These are phyloP conservation scores for Tricholoma terreum DNA, from an alignment of 768 basidiomycete genomes.

Conservation along the genomic window DNA sequence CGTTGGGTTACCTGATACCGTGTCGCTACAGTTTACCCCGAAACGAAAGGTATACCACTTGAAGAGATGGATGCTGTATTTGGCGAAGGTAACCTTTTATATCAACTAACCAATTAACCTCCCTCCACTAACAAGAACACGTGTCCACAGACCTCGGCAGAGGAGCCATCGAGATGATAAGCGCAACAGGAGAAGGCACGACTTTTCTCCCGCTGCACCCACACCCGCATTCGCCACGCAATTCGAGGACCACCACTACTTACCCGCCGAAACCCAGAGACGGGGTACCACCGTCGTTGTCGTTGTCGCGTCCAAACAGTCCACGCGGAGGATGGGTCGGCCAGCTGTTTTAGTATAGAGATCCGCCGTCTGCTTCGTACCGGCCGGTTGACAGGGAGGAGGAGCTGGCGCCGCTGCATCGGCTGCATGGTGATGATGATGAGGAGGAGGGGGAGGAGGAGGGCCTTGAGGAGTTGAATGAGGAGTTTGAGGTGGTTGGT, in stretches of 20 bases:
- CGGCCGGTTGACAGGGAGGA: constrained; percentile 11
- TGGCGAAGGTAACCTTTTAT: constrained; percentile 86
- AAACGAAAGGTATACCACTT: constrained; percentile 81
- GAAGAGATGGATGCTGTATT: constrained; percentile 92
- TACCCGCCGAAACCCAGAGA: too few relatives aligned
- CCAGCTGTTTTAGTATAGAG: constrained; percentile 7
- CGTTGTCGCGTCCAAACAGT: neutral
- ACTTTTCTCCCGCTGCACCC: too few relatives aligned
- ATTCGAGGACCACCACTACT: too few relatives aligned
- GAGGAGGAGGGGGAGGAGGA: neutral
- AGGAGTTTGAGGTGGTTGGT: too few relatives aligned
- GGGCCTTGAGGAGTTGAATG: too few relatives aligned
- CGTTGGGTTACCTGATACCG: too few relatives aligned
- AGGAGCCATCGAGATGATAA: neutral
- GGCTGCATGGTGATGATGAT: constrained; percentile 3
- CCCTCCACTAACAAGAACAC: too few relatives aligned
- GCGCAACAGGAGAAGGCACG: neutral
- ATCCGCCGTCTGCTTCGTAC: constrained; percentile 4
- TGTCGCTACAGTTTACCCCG: constrained; percentile 90
- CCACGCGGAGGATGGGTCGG: constrained; percentile 7
- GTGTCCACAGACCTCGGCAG: neutral
- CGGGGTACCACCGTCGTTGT: neutral
- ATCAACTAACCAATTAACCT: too few relatives aligned
- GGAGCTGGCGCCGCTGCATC: constrained; percentile 13
- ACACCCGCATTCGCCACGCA: too few relatives aligned